Evolutionary conservation across 495 filamentous ascomycete species (phyloP), one percentile per base, ranked within the genome.

Genomic region (Xylona heveae): DNA sequence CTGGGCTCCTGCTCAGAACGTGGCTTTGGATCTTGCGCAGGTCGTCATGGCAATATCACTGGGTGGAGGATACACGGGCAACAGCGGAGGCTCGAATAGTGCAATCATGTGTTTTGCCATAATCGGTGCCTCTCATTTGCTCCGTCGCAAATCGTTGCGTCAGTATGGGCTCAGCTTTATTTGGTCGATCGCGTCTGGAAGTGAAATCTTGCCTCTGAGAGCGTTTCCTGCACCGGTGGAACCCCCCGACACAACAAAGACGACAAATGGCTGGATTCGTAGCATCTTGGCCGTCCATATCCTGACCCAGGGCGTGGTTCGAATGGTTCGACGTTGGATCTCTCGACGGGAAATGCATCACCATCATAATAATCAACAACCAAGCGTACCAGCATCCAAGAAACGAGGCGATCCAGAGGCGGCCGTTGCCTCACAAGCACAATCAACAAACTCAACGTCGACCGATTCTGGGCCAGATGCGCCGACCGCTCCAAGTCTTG

Each of bases 41-140:
- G 82, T 84, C 24, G 82, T 95, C 43, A 91, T 97, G 39, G 85
- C 88, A 28, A 68, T 93, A 27, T 88, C 83, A 1, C 59, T 97
- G 13, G 88, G 88, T 34, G 88, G 88, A 26, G 82, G 82, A 30
- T 76, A 68, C 19, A 60, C 76, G 5, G 74, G 68, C 31, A 79
- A 76, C 38, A 78, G 71, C 37, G 69, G 74, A 29, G 75, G 81
- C 35, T 68, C 74, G 17, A 71, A 68, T 45, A 77, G 71, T 46
- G 71, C 74, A 37, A 57, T 78, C 25, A 61, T 88, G 22, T 91
- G 80, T 48, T 68, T 88, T 38, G 64, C 67, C 35, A 77, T 92
- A 47, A 78, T 95, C 44, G 57, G 70, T 38, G 51, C 65, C 24
- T 60, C 61, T 41, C 80, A 71, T 53, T 64, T 66, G 52, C 63